Base-by-base conservation (phyloP, 129 eudicot species). In the Helianthus annuus region DNA sequence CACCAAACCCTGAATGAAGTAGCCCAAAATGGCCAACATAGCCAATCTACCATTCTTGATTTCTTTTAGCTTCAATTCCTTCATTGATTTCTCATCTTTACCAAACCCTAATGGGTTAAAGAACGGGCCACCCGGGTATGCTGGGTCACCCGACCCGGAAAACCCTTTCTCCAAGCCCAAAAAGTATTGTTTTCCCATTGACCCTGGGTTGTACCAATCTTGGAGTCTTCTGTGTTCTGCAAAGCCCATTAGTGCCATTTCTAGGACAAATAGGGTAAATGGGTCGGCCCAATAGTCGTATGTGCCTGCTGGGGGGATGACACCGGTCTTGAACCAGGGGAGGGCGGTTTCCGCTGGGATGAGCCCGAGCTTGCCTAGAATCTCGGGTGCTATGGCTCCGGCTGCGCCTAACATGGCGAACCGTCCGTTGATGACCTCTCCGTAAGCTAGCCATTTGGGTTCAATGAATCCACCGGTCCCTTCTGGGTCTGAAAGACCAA, bases 281-380 rank as follows among this genome's bases (percentile, higher is more conserved):
- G 76, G 58, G 77, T 92, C 98, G 1, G 98, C 98, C 98, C 98
- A 92, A 84, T 92, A 92, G 88, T 66, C 68, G 92, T 92, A 92
- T 24, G 96, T 85, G 10, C 98, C 98, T 3, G 98, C 96, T 1
- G 98, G 98, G 8, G 98, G 98, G 36, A 92, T 87, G 51, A 92
- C 98, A 12, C 98, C 98, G 7, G 98, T 92, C 64, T 92, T 46
- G 95, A 92, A 92, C 98, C 96, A 92, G 1, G 98, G 96, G 62
- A 92, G 88, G 64, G 98, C 98, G 56, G 98, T 92, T 58, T 93
- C 98, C 0, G 87, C 74, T 16, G 98, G 96, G 78, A 93, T 93
- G 55, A 93, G 88, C 10, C 95, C 98, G 4, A 84, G 85, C 64
- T 93, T 85, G 15, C 96, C 98, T 0, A 92, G 79, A 19, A 92